Evolutionary conservation across 78 protist genomes (phyloP).

Genomic region (Bodo saltans): DNA sequence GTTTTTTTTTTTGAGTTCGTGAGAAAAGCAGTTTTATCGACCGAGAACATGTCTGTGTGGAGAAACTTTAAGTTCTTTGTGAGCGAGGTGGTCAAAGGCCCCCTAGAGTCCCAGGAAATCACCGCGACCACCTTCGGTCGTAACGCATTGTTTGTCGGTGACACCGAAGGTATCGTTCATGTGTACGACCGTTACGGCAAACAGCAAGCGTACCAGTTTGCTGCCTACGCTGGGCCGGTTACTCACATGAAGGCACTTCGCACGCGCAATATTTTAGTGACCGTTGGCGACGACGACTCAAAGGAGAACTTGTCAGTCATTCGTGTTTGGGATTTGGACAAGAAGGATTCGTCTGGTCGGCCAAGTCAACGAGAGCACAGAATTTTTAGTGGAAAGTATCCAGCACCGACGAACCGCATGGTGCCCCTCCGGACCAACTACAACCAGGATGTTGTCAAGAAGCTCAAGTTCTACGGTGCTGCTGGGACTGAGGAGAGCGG

Average conservation of each 20-base stretch:
- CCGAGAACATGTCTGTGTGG: background rate
- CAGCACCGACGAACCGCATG: no score
- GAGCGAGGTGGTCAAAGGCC: background rate
- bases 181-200: background rate
- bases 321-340: no score
- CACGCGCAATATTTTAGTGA: constrained; percentile 3
- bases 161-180: constrained; percentile 20
- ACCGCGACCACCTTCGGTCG: constrained; percentile 9
- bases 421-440: background rate
- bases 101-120: background rate
- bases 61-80: constrained; percentile 20
- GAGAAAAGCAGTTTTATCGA: background rate
- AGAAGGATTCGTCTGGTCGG: no score
- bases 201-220: background rate
- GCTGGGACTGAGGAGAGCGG: background rate
- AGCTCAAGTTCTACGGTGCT: background rate
- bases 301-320: no score
- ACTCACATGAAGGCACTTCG: constrained; percentile 10
- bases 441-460: background rate
- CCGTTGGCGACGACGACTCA: constrained; percentile 43
- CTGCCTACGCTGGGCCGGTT: constrained; percentile 19
- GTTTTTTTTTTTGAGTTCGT: no score
- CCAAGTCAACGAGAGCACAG: no score
- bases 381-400: no score
- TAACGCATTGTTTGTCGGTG: constrained; percentile 9